Percentiles rank a stretch among this genome's conserved stretches.
Conservation (phyloP, 2,329 filamentous ascomycete genomes). For the Penicillium frequentans region DNA sequence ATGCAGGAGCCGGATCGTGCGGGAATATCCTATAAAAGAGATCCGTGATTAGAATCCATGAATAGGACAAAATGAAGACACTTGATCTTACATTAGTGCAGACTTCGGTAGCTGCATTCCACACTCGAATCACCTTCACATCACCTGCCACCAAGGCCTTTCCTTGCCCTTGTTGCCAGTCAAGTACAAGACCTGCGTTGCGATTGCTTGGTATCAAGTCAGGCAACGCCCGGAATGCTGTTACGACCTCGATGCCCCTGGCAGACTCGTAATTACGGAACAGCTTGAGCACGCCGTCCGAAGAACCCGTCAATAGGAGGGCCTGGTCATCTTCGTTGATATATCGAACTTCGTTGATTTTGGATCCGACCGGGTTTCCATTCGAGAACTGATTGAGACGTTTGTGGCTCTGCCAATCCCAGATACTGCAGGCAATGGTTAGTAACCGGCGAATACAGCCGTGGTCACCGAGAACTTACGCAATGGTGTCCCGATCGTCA, state of each 20-base stretch:
- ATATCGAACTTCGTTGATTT: slow-evolving; percentile 92
- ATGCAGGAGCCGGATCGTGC: slow-evolving; percentile 94
- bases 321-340: slow-evolving; percentile 99
- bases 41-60: neutral
- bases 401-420: slow-evolving; percentile 83
- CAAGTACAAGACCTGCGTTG: slow-evolving; percentile 93
- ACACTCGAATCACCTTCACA: slow-evolving; percentile 90
- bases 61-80: neutral
- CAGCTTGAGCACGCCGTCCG: slow-evolving; percentile 89
- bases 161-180: slow-evolving; percentile 98
- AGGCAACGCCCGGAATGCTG: slow-evolving; percentile 86
- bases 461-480: slow-evolving; percentile 42
- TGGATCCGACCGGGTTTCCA: slow-evolving; percentile 85
- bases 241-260: slow-evolving; percentile 76
- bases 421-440: slow-evolving; percentile 56
- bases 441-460: slow-evolving; percentile 4
- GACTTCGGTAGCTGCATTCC: slow-evolving; percentile 91
- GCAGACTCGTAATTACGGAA: slow-evolving; percentile 88
- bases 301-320: slow-evolving; percentile 89
- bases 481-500: slow-evolving; percentile 87
- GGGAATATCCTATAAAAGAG: slow-evolving; percentile 69
- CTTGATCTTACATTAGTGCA: slow-evolving; percentile 65
- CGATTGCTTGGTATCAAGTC: slow-evolving; percentile 93
- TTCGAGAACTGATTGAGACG: slow-evolving; percentile 86
- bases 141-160: slow-evolving; percentile 94